Conservation (phyloP, 495 filamentous ascomycete genomes). For the Annulohypoxylon stygium region DNA sequence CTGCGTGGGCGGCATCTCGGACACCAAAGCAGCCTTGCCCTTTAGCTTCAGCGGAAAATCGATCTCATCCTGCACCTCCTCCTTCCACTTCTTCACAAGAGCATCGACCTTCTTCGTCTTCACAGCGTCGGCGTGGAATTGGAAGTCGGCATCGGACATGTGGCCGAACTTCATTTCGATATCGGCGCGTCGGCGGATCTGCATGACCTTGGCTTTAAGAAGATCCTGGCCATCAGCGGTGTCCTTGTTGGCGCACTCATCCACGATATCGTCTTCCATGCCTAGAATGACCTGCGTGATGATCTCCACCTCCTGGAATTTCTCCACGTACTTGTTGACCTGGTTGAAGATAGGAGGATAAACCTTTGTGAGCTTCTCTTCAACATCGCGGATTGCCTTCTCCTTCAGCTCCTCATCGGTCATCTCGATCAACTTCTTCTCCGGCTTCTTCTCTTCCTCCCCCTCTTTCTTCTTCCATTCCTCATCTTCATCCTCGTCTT, state of each 20-base stretch:
- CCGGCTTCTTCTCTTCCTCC: no score
- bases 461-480: no score
- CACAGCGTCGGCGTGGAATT: neutral
- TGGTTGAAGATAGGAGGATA: neutral
- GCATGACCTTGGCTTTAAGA: slow-evolving; percentile 65
- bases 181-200: slow-evolving; percentile 53
- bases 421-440: no score
- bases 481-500: no score
- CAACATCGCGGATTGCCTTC: neutral
- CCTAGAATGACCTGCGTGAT: neutral
- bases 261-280: neutral
- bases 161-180: neutral
- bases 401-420: neutral
- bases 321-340: neutral
- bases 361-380: neutral
- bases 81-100: slow-evolving; percentile 19
- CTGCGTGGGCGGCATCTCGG: neutral
- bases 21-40: neutral
- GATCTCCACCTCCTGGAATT: neutral
- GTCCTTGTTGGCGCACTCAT: neutral
- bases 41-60: neutral
- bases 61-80: slow-evolving; percentile 8
- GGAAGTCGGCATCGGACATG: neutral
- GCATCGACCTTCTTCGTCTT: slow-evolving; percentile 5
- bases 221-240: slow-evolving; percentile 58